Base-by-base conservation (phyloP, 805 yeast species). In the Debaryomyces prosopidis region DNA sequence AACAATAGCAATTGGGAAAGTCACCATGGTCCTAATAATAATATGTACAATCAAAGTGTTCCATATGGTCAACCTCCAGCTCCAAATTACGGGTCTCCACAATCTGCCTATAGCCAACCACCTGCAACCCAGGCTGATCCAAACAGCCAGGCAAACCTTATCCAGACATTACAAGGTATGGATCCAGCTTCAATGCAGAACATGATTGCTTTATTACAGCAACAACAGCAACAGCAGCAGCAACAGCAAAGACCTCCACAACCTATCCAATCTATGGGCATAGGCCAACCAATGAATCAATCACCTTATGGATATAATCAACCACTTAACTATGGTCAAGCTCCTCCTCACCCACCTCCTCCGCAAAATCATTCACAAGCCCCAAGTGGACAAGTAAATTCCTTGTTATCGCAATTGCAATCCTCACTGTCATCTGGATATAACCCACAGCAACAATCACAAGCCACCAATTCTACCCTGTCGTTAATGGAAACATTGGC, bases 401-500 rank as follows among this genome's bases (percentile, higher is more conserved):
- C 62, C 10, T 50, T 63, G 34, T 54, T 63, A 35, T 55, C 65
- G 11, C 67, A 61, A 39, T 53, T 63, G 15, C 65, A 63, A 46
- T 44, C 47, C 35, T 39, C 50, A 11, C 51, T 43, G 15, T 10
- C 40, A 10, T 27, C 46, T 11, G 23, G 27, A 32, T 28, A 17
- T 36, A 50, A 42, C n/a, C 52, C 32, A 16, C 49, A 47, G 5
- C 41, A 42, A 4, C 54, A 41, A 32, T 26, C 49, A 17, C 28
- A 48, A 14, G 58, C 45, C 30, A 41, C 43, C 6, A 53, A 50
- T 36, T 48, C 57, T 32, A 55, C 68, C 2, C 63, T 53, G 43
- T 48, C 62, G 10, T 52, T 69, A 42, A 60, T 66, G 69, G 73
- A 69, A 11, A 69, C 72, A 34, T 62, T 69, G 42, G 64, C 72